These are phyloP conservation scores for Coniochaeta prunicola DNA, from an alignment of 2,329 filamentous ascomycete species.

Conservation along the genomic window DNA sequence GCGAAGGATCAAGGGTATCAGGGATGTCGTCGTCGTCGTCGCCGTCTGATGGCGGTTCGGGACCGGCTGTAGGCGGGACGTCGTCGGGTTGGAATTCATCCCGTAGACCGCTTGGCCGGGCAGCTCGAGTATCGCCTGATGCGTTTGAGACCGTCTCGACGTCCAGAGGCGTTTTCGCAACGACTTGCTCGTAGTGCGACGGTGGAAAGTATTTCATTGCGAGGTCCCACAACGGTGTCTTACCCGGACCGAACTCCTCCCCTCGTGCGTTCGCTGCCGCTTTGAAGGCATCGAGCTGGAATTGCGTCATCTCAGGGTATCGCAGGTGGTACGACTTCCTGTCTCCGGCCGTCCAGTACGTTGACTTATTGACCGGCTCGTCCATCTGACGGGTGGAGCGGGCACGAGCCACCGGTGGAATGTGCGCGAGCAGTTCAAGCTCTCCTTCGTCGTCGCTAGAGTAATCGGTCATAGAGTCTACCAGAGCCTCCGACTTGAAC, in stretches of 20 bases:
- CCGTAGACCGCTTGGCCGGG: slow-evolving; percentile 2
- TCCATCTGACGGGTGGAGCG: slow-evolving; percentile 52
- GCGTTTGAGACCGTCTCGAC: slow-evolving; percentile 3
- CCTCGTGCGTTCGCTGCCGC: slow-evolving; percentile 40
- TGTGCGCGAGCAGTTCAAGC: slow-evolving; percentile 35
- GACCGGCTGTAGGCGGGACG: slow-evolving; percentile 8
- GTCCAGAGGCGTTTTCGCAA: not conserved
- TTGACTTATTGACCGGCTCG: slow-evolving; percentile 44
- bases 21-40: slow-evolving; percentile 17
- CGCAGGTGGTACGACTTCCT: slow-evolving; percentile 50
- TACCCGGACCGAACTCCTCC: slow-evolving; percentile 43
- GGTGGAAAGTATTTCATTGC: slow-evolving; percentile 54
- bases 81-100: not conserved
- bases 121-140: slow-evolving; percentile 4
- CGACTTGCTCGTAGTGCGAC: slow-evolving; percentile 14
- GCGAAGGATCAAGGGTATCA: slow-evolving; percentile 25
- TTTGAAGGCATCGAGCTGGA: slow-evolving; percentile 49
- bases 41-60: slow-evolving; percentile 1
- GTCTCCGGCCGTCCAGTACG: slow-evolving; percentile 50
- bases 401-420: slow-evolving; percentile 41
- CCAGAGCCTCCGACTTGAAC: slow-evolving; percentile 41
- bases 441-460: slow-evolving; percentile 31
- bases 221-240: slow-evolving; percentile 44
- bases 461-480: slow-evolving; percentile 26
- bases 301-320: slow-evolving; percentile 57